Evolutionary conservation across 306 rosid genomes (phyloP), one percentile per base, ranked within the genome.

Genomic region (Nissolia schottii): DNA sequence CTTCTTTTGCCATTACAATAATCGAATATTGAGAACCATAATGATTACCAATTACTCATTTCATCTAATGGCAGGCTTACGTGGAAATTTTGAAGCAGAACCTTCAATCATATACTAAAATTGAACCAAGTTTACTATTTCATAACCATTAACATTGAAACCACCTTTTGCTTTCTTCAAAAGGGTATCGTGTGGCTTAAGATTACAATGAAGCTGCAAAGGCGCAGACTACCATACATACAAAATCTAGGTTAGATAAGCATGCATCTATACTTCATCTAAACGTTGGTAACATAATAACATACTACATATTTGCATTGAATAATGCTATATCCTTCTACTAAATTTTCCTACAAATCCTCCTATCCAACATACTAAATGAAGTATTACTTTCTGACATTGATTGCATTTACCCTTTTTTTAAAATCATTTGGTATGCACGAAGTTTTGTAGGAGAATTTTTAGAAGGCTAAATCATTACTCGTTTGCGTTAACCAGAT

Each of bases 401-500:
- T n/a, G n/a, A n/a, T n/a, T n/a, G n/a, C n/a, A n/a, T n/a, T n/a
- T n/a, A n/a, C n/a, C n/a, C n/a, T n/a, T n/a, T n/a, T n/a, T n/a
- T n/a, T n/a, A n/a, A n/a, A n/a, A n/a, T n/a, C n/a, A n/a, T n/a
- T n/a, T n/a, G n/a, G n/a, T n/a, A n/a, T n/a, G n/a, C n/a, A n/a
- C n/a, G n/a, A n/a, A n/a, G n/a, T n/a, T n/a, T n/a, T n/a, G n/a
- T n/a, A n/a, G n/a, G n/a, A n/a, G n/a, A n/a, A n/a, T n/a, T n/a
- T n/a, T n/a, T n/a, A n/a, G n/a, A n/a, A n/a, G n/a, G n/a, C n/a
- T n/a, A n/a, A n/a, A n/a, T n/a, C n/a, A n/a, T n/a, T n/a, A n/a
- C n/a, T n/a, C n/a, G n/a, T 79, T 75, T 57, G 84, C 70, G 62
- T 76, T 80, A 49, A 82, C 67, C 61, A 2, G 64, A 77, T 76